phyloP scores from a whole-genome alignment of 2,329 filamentous ascomycete species.

The Calonectria leucothoes region DNA sequence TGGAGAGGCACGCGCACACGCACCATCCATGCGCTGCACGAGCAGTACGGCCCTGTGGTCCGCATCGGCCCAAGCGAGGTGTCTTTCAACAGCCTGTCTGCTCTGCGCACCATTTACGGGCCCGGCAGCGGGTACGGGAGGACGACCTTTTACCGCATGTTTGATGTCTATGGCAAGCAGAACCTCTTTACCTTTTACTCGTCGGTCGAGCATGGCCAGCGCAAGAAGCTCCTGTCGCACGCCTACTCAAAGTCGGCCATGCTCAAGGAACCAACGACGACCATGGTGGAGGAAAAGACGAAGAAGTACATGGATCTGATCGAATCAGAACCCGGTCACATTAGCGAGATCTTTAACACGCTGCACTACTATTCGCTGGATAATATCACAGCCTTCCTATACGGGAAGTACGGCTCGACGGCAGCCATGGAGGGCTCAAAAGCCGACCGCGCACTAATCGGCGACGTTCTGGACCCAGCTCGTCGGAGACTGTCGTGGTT shows the following conservation, averaged over 20 bases:
- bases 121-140: constrained; percentile 62
- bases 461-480: constrained; percentile 32
- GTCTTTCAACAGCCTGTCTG: constrained; percentile 54
- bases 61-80: constrained; percentile 61
- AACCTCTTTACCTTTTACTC: constrained; percentile 65
- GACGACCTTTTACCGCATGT: constrained; percentile 66
- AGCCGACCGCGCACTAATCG: constrained; percentile 19
- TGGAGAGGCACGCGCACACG: constrained; percentile 55
- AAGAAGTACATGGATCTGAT: constrained; percentile 49
- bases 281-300: constrained; percentile 47
- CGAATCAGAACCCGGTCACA: constrained; percentile 8
- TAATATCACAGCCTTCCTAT: constrained; percentile 30
- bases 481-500: constrained; percentile 32
- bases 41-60: constrained; percentile 58
- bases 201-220: constrained; percentile 55
- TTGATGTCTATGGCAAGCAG: constrained; percentile 62
- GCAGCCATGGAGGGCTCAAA: constrained; percentile 25
- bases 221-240: constrained; percentile 64
- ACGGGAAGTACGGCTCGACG: constrained; percentile 29
- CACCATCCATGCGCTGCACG: constrained; percentile 55
- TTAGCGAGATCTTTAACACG: constrained; percentile 33
- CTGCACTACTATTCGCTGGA: constrained; percentile 33
- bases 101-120: constrained; percentile 65
- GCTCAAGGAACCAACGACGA: constrained; percentile 25
- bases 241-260: constrained; percentile 59